These are phyloP conservation scores for Plasmopara viticola DNA, from an alignment of 352 stramenopile genomes.

Conservation along the genomic window DNA sequence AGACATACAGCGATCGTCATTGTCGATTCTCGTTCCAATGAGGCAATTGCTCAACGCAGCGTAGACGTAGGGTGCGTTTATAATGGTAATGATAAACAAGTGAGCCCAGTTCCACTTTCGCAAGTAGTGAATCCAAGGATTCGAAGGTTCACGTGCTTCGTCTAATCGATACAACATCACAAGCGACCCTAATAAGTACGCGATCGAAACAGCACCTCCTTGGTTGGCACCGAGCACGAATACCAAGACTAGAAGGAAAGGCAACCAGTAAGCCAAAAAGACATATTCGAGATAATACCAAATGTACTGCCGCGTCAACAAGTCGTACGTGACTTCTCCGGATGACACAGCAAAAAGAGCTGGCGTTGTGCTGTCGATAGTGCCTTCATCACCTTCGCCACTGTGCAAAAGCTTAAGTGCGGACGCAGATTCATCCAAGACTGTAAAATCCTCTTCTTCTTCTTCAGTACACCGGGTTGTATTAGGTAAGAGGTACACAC, in stretches of 20 bases:
- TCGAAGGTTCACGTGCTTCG: constrained; percentile 46
- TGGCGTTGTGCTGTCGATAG: constrained; percentile 2
- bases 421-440: constrained; percentile 24
- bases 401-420: constrained; percentile 8
- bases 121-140: constrained; percentile 64
- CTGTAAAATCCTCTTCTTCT: constrained; percentile 22
- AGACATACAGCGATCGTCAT: constrained; percentile 49
- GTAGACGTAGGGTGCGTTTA: constrained; percentile 58
- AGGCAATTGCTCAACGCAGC: constrained; percentile 45
- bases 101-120: constrained; percentile 81
- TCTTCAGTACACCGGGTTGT: constrained; percentile 35
- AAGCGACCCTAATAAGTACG: constrained; percentile 63
- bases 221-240: constrained; percentile 70
- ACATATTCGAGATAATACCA: constrained; percentile 71
- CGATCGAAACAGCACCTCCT: constrained; percentile 61
- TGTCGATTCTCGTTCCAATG: constrained; percentile 21
- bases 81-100: constrained; percentile 70
- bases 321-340: constrained; percentile 44
- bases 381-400: constrained; percentile 6
- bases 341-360: constrained; percentile 9
- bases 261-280: constrained; percentile 59
- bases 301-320: constrained; percentile 48
- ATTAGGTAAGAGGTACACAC: constrained; percentile 60
- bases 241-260: constrained; percentile 57
- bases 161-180: constrained; percentile 79